Base-by-base conservation (phyloP, 257 asterid genomes). In the Rehmannia glutinosa region DNA sequence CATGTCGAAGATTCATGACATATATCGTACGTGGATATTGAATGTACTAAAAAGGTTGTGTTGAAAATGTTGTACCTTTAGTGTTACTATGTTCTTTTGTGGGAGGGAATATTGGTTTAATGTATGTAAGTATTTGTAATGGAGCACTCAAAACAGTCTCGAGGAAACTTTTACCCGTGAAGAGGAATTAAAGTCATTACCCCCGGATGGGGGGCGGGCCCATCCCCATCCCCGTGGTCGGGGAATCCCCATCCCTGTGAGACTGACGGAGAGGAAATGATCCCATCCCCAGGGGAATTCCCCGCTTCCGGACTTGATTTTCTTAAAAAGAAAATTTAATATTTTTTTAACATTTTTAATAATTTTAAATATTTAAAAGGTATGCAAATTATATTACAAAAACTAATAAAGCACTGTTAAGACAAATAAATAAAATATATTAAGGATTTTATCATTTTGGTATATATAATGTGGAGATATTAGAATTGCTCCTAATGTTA, bases 1-100 rank as follows among this genome's bases (percentile, higher is more conserved):
- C 95, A 87, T 28, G 71, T 64, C 35, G 98, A 87, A 8, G 88
- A 80, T 69, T 84, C 90, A 16, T 86, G 82, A 92, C 73, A 30
- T 7, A 35, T 25, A 38, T 9, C 1, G 4, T 28, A 52, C 17
- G n/a, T n/a, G n/a, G n/a, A n/a, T 33, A 16, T 41, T 36, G 19
- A 41, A 61, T 11, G 19, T 54, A 20, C 35, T 1, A 33, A 35
- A 1, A 3, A 41, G 52, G 35, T 28, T 50, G 25, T 28, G 43
- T 17, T 45, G 21, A 63, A 55, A 32, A 13, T 66, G 52, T 24
- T 52, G 54, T 43, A 62, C 9, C n/a, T n/a, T n/a, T n/a, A n/a
- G n/a, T n/a, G n/a, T 12, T 30, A 50, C 47, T 13, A 16, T 38
- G 54, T 49, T 32, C 25, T 64, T 25, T 50, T 25, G 6, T 15